Base-by-base conservation (phyloP, 1,139 yeast species). In the Scheffersomyces lignicola region DNA sequence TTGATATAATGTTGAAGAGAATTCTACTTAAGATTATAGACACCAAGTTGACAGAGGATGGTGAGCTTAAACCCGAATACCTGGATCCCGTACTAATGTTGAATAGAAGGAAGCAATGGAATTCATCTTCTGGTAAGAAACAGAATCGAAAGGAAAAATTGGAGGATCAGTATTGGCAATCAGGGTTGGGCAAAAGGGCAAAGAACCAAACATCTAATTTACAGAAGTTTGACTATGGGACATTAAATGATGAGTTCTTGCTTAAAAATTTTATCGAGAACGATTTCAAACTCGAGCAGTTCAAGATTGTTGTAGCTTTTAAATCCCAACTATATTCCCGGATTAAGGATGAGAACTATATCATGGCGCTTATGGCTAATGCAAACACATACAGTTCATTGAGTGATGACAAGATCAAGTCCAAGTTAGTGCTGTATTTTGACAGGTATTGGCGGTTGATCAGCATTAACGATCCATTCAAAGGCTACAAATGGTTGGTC, bases 1-100 rank as follows among this genome's bases (percentile, higher is more conserved):
- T 26, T 26, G 29, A 26, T 16, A 6, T 26, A 4, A 26, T 26
- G 29, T 10, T 26, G 7, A 26, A 26, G 18, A 11, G 29, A 26
- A 16, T 26, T 15, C 18, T 26, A 26, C 12, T 26, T n/a, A 26
- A 26, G 11, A 26, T 26, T 5, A 6, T 15, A 9, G 20, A 26
- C 12, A 26, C 20, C 6, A 26, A 26, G 18, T 15, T 26, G n/a
- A 6, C 18, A 16, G 20, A 26, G 11, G 29, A 26, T 14, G 29
- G 29, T 7, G 11, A 26, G n/a, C n/a, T 26, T 5, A 26, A 26
- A 16, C n/a, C 7, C 5, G 29, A 26, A 26, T 26, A 15, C 12
- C 20, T 10, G 18, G 29, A 26, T 26, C 29, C 29, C 10, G 10
- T 16, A 5, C 4, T n/a, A 26, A 16, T 15, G 20, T 5, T 26